Percentiles rank a stretch among this genome's conserved stretches.
phyloP scores from a whole-genome alignment of 148 eudicot genomes.

The Rhododendron molle region DNA sequence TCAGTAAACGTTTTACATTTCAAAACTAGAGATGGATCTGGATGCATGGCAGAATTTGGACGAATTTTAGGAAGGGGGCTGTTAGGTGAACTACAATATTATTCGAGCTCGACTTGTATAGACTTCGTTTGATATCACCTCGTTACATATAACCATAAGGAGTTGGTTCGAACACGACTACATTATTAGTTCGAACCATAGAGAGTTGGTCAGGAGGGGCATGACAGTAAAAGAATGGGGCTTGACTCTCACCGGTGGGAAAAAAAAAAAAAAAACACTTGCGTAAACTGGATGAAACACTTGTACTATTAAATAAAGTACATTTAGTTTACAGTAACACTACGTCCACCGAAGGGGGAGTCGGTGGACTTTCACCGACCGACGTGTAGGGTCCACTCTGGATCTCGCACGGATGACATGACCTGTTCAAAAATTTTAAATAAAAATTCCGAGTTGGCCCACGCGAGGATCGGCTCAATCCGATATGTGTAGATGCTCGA shows the following conservation, averaged over 20 bases:
- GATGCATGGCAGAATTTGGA: neutral
- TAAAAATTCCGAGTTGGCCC: too few relatives aligned
- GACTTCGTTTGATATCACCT: neutral
- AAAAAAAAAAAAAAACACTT: neutral
- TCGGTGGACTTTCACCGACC: too few relatives aligned
- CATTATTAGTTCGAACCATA: neutral
- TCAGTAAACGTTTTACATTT: neutral
- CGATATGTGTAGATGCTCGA: too few relatives aligned
- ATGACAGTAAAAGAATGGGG: neutral
- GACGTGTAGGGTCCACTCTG: too few relatives aligned
- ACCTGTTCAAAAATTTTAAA: too few relatives aligned
- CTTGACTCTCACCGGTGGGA: neutral
- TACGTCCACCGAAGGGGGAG: too few relatives aligned
- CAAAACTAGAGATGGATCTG: neutral
- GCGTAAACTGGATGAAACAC: neutral
- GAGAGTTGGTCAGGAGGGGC: neutral
- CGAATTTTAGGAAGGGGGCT: neutral
- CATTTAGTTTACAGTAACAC: too few relatives aligned
- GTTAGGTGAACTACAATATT: neutral
- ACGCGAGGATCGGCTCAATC: too few relatives aligned
- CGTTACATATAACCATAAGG: neutral
- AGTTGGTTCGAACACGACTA: too few relatives aligned
- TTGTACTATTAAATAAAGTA: neutral
- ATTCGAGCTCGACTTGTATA: neutral
- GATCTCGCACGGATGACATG: too few relatives aligned